phyloP scores from a whole-genome alignment of 2,329 filamentous ascomycete species.

The Ophiostoma montium region DNA sequence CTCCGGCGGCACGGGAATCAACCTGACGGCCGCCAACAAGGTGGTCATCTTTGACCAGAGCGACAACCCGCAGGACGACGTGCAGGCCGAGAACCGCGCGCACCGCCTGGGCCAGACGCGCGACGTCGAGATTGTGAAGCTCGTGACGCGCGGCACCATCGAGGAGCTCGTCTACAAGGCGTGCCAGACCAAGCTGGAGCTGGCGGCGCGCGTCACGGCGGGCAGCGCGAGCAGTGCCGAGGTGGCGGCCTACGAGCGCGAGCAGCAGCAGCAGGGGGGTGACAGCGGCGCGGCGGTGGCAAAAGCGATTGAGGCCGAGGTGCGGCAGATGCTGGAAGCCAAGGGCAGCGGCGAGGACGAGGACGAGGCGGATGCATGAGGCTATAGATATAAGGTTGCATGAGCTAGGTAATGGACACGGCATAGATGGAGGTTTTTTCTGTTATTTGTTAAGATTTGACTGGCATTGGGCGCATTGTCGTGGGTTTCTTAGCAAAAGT shows the following conservation, averaged over 20 bases:
- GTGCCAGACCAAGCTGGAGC: slow-evolving; percentile 81
- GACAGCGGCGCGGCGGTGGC: slow-evolving; percentile 17
- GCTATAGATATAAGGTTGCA: too few relatives aligned
- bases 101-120: slow-evolving; percentile 86
- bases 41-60: slow-evolving; percentile 93
- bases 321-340: slow-evolving; percentile 27
- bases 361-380: too few relatives aligned
- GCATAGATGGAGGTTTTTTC: too few relatives aligned
- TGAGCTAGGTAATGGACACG: too few relatives aligned
- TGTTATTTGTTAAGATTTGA: too few relatives aligned
- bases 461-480: too few relatives aligned
- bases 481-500: too few relatives aligned
- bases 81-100: slow-evolving; percentile 95
- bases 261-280: slow-evolving; percentile 9
- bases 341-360: neutral
- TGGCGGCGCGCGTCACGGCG: slow-evolving; percentile 49
- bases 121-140: slow-evolving; percentile 77
- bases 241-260: slow-evolving; percentile 19
- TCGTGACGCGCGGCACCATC: slow-evolving; percentile 70
- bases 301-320: slow-evolving; percentile 28
- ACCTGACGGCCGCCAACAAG: slow-evolving; percentile 89
- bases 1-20: slow-evolving; percentile 93
- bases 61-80: slow-evolving; percentile 97
- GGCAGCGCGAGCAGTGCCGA: slow-evolving; percentile 17
- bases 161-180: slow-evolving; percentile 89